phyloP scores from a whole-genome alignment of 2,329 filamentous ascomycete species.

The Conoideocrella luteorostrata region DNA sequence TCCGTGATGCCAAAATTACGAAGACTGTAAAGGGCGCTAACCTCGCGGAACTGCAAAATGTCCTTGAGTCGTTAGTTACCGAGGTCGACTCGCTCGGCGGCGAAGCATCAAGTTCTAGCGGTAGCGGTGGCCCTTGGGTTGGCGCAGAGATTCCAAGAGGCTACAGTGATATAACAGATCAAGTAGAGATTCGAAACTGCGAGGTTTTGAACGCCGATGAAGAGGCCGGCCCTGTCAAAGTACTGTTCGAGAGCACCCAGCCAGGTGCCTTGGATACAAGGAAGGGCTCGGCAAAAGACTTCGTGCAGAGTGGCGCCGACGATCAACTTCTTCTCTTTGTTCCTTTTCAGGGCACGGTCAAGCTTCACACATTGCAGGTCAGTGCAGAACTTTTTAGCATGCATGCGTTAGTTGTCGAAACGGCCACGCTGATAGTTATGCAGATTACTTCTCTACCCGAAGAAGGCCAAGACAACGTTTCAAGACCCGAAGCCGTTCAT shows the following conservation, averaged over 20 bases:
- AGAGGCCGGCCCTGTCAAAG: slow-evolving; percentile 64
- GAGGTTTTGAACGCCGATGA: slow-evolving; percentile 85
- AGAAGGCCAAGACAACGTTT: slow-evolving; percentile 64
- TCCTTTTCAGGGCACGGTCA: slow-evolving; percentile 81
- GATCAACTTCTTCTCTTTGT: slow-evolving; percentile 92
- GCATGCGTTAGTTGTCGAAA: too few relatives aligned
- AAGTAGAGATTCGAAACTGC: slow-evolving; percentile 71
- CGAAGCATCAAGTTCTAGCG: slow-evolving; percentile 32
- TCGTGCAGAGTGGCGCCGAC: slow-evolving; percentile 93
- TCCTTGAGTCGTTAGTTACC: slow-evolving; percentile 63
- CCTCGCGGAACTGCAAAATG: slow-evolving; percentile 59
- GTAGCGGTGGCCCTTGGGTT: slow-evolving; percentile 53
- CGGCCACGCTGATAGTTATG: too few relatives aligned
- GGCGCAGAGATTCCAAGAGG: slow-evolving; percentile 70
- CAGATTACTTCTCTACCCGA: slow-evolving; percentile 79
- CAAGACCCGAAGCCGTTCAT: slow-evolving; percentile 76
- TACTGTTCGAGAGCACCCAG: slow-evolving; percentile 63
- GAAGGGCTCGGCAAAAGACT: slow-evolving; percentile 59
- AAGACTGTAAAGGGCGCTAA: slow-evolving; percentile 71
- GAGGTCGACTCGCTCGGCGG: slow-evolving; percentile 58
- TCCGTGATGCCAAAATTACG: slow-evolving; percentile 62
- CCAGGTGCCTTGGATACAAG: slow-evolving; percentile 58
- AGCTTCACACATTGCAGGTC: slow-evolving; percentile 77
- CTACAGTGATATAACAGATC: slow-evolving; percentile 76
- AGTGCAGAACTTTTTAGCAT: too few relatives aligned